phyloP scores from a whole-genome alignment of 768 basidiomycete species.

The Kwoniella mangroviensis region DNA sequence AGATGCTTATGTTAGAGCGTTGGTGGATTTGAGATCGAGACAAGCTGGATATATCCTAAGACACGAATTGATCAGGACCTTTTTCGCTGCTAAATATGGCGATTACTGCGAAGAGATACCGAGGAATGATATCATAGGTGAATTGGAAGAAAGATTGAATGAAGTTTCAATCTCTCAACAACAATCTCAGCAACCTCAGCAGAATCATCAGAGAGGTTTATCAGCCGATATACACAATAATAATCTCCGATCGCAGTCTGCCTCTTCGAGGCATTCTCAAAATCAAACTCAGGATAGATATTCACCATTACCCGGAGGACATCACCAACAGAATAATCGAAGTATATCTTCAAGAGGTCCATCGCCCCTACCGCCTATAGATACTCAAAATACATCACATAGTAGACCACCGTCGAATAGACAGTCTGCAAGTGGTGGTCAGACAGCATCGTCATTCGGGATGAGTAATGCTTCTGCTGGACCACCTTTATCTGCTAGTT shows the following conservation, averaged over 20 bases:
- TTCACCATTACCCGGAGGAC: constrained; percentile 13
- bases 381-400: constrained; percentile 24
- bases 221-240: constrained; percentile 1
- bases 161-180: constrained; percentile 29
- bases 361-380: constrained; percentile 41
- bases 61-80: constrained; percentile 76
- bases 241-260: constrained; percentile 31
- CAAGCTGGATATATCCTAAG: constrained; percentile 81
- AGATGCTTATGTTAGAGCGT: constrained; percentile 80
- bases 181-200: background rate
- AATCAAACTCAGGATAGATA: constrained; percentile 22
- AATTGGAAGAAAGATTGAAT: constrained; percentile 49
- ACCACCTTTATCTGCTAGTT: background rate
- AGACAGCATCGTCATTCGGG: constrained; percentile 14
- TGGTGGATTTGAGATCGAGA: constrained; percentile 70
- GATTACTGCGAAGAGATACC: constrained; percentile 75
- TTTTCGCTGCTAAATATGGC: constrained; percentile 82
- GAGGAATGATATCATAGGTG: constrained; percentile 58
- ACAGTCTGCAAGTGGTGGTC: constrained; percentile 10
- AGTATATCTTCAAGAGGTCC: constrained; percentile 33
- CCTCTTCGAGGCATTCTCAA: constrained; percentile 31
- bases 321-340: constrained; percentile 19
- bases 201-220: constrained; percentile 15
- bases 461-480: background rate
- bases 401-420: constrained; percentile 14